Base-by-base conservation (phyloP, 306 rosid species). In the Trifolium fragiferum region DNA sequence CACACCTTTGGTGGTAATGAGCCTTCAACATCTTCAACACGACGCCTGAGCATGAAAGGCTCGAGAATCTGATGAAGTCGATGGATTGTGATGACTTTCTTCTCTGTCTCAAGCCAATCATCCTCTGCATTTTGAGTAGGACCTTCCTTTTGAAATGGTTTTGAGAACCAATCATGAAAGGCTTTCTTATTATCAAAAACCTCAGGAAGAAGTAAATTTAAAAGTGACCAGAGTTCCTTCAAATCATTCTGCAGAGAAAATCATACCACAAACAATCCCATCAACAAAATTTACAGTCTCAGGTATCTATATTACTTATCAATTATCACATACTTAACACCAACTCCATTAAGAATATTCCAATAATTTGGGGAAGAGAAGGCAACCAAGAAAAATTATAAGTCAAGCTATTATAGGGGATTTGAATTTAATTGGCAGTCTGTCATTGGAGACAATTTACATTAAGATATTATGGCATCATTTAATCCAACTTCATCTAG, bases 1-100 rank as follows among this genome's bases (percentile, higher is more conserved):
- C 82, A 64, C 50, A 92, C 99, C 97, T 95, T 95, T 16, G 93
- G 89, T 18, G 99, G 99, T 78, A 95, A 92, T 16, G 92, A 88
- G 75, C 99, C 99, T 88, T 95, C 99, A 16, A 95, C 99, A 59
- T 95, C 99, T 83, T 95, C 98, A 77, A 95, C 99, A 70, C 99
- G 99, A 15, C 99, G 98, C 86, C 99, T 85, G 23, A 95, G 96
- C 99, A 95, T 95, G 83, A 95, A 95, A 60, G 99, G 99, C 84
- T 95, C 99, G 12, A 95, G 93, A 87, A 95, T 95, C 84, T 95
- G 98, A 88, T 95, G 99, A 82, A 95, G 98, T 43, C 99, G 88
- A 64, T 95, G 98, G 73, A 95, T 95, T 53, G 90, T 89, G 79
- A 95, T 95, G 30, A 95, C 97, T 81, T 95, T 95, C 63, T 95